Evolutionary conservation across 1,284 basidiomycete genomes (phyloP).

Genomic region (Irpex lacteus): DNA sequence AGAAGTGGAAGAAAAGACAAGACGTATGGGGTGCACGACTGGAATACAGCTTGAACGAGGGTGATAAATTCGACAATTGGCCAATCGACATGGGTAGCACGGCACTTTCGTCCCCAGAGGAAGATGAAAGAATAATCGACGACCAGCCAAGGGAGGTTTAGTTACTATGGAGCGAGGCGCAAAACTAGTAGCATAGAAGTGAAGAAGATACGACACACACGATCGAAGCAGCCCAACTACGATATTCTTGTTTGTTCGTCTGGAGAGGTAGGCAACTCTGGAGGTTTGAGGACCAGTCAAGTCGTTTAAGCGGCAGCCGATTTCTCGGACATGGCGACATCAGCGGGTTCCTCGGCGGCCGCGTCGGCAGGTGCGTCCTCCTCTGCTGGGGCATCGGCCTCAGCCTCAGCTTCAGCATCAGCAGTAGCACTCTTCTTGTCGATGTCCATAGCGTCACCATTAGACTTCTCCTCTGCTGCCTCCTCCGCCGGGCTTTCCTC

Average conservation of each 20-base stretch:
- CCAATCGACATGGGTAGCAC: not conserved
- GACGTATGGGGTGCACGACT: not conserved
- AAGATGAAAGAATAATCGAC: not conserved
- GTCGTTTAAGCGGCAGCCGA: conserved; percentile 13
- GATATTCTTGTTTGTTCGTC: not conserved
- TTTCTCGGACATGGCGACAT: conserved; percentile 48
- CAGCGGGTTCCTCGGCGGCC: conserved; percentile 23
- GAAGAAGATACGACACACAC: not conserved
- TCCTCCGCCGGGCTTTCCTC: conserved; percentile 20
- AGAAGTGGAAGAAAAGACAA: not conserved
- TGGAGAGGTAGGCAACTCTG: not conserved
- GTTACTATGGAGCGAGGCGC: not conserved
- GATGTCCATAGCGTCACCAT: conserved; percentile 19
- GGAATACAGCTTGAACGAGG: not conserved
- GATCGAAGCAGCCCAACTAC: not conserved
- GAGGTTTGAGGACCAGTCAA: not conserved
- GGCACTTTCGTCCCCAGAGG: not conserved
- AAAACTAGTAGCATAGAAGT: not conserved
- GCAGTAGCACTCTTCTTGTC: conserved; percentile 19
- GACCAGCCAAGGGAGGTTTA: not conserved
- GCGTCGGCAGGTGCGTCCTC: conserved; percentile 13
- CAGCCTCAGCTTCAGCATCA: conserved; percentile 15
- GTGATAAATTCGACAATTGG: not conserved
- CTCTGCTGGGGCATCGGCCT: conserved; percentile 13
- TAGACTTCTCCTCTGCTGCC: not conserved